Conservation (phyloP, 371 early-diverging fungal species). For the Rhizopus arrhizus region DNA sequence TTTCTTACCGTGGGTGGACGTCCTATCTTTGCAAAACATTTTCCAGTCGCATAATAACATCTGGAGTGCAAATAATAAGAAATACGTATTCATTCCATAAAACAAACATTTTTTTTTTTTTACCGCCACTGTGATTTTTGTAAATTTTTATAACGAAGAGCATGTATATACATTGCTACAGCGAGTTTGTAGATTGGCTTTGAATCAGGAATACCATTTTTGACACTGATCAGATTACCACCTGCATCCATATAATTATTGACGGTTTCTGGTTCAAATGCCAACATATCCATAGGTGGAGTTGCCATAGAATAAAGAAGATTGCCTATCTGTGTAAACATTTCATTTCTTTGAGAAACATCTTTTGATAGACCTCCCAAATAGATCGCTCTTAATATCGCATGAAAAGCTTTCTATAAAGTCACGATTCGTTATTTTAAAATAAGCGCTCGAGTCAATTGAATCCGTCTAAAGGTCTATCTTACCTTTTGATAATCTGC, state of each 20-base stretch:
- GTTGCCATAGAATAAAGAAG: conserved; percentile 67
- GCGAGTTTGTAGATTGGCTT: conserved; percentile 52
- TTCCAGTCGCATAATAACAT: conserved; percentile 63
- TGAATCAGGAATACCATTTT: conserved; percentile 20
- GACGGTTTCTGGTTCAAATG: conserved; percentile 29
- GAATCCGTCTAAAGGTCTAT: not conserved
- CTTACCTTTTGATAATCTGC: conserved; percentile 63
- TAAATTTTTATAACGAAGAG: conserved; percentile 40
- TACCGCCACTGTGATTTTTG: conserved; percentile 50
- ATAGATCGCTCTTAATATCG: conserved; percentile 50
- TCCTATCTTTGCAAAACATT: conserved; percentile 59
- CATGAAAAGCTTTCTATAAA: conserved; percentile 60
- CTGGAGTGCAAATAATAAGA: conserved; percentile 29
- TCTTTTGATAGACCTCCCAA: conserved; percentile 11
- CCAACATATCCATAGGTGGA: conserved; percentile 69
- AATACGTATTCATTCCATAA: not conserved
- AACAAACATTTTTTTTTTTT: not conserved
- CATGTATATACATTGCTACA: conserved; percentile 35
- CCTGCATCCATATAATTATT: conserved; percentile 13
- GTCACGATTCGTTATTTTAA: not conserved
- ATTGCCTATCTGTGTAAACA: conserved; percentile 64
- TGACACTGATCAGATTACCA: conserved; percentile 14
- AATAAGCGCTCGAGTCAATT: not conserved
- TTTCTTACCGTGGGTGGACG: conserved; percentile 44
- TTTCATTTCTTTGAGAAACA: conserved; percentile 9